Conservation (phyloP, 176 grass and related monocot species). For the Panicum miliaceum region DNA sequence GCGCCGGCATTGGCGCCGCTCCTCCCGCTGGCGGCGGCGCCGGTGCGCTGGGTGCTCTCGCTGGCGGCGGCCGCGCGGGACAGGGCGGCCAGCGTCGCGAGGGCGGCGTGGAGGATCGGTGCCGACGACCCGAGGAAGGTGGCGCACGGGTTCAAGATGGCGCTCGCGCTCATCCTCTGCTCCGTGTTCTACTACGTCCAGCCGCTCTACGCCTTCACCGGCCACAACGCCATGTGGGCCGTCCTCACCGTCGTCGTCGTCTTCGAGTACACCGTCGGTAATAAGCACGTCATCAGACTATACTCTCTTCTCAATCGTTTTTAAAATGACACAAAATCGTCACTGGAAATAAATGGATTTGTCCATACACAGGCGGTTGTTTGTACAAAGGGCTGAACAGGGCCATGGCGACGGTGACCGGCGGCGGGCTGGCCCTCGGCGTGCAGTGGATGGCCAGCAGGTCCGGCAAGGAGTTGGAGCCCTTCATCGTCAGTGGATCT, state of each 20-base stretch:
- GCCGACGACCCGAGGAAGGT: conserved; percentile 59
- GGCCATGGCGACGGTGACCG: conserved; percentile 67
- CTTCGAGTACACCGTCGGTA: conserved; percentile 85
- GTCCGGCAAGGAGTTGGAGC: conserved; percentile 61
- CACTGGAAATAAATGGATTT: not conserved
- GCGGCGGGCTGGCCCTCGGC: conserved; percentile 68
- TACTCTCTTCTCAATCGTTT: not conserved
- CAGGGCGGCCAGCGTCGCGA: conserved; percentile 1
- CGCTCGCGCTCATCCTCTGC: conserved; percentile 63
- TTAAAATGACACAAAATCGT: not conserved
- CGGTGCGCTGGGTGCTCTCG: not conserved
- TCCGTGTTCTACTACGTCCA: conserved; percentile 68
- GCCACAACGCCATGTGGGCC: conserved; percentile 65
- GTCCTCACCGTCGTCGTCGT: conserved; percentile 59
- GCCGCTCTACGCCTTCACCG: conserved; percentile 60
- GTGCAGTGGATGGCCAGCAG: conserved; percentile 71
- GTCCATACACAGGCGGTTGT: conserved; percentile 58
- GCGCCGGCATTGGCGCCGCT: conserved; percentile 18
- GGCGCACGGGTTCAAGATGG: conserved; percentile 65
- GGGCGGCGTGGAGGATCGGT: conserved; percentile 58
- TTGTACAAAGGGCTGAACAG: conserved; percentile 91
- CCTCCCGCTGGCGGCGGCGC: conserved; percentile 17
- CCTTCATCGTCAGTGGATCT: conserved; percentile 61
- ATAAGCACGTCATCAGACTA: conserved; percentile 2
- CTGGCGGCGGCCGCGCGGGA: not conserved